Evolutionary conservation across 2,329 filamentous ascomycete genomes (phyloP).

Genomic region (Paecilomyces sp.): DNA sequence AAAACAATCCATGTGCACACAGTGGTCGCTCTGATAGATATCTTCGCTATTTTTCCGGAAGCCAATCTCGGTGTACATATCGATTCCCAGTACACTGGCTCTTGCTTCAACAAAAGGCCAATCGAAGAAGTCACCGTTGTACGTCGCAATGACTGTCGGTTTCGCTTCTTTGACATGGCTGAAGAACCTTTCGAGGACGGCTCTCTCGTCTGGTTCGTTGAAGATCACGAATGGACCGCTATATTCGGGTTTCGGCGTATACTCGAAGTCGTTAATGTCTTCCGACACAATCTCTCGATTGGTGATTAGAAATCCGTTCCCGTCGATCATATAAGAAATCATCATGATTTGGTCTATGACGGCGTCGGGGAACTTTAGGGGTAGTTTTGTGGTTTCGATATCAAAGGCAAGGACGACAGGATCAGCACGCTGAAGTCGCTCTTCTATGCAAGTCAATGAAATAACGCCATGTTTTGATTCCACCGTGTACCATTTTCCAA

Average conservation of each 20-base stretch:
- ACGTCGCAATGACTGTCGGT: slow-evolving; percentile 97
- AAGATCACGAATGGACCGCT: slow-evolving; percentile 94
- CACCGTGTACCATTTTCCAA: slow-evolving; percentile 94
- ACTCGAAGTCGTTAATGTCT: slow-evolving; percentile 96
- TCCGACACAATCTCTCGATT: slow-evolving; percentile 97
- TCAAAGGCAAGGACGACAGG: slow-evolving; percentile 99
- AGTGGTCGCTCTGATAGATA: slow-evolving; percentile 92
- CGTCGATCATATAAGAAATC: slow-evolving; percentile 99
- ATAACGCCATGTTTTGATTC: slow-evolving; percentile 88
- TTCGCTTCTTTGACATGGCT: slow-evolving; percentile 89
- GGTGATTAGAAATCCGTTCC: slow-evolving; percentile 94
- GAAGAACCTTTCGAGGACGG: slow-evolving; percentile 84
- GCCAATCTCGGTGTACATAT: slow-evolving; percentile 98
- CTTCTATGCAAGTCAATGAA: slow-evolving; percentile 76
- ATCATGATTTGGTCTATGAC: slow-evolving; percentile 98
- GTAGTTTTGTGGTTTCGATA: slow-evolving; percentile 95
- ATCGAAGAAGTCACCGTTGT: slow-evolving; percentile 99
- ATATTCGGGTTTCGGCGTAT: slow-evolving; percentile 95
- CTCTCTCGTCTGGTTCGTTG: slow-evolving; percentile 92
- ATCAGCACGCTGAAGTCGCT: slow-evolving; percentile 82
- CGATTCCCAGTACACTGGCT: slow-evolving; percentile 88
- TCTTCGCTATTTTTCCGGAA: slow-evolving; percentile 94
- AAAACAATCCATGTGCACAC: slow-evolving; percentile 98
- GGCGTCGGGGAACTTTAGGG: slow-evolving; percentile 93
- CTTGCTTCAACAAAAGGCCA: slow-evolving; percentile 96